phyloP scores from a whole-genome alignment of 306 rosid species.

The Cicer judaicum region DNA sequence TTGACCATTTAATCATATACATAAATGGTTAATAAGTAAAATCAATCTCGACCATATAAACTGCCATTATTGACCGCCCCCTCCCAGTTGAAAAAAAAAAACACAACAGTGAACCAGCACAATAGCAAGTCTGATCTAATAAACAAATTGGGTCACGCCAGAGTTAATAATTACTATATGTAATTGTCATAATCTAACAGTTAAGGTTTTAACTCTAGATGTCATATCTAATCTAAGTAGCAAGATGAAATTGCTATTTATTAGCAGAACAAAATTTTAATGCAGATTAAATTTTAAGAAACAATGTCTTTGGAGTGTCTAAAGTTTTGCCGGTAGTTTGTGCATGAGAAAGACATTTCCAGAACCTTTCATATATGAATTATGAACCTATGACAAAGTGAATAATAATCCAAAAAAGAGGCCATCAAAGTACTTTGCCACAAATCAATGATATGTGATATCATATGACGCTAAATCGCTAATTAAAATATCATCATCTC shows the following conservation, averaged over 20 bases:
- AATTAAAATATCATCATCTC: conserved; percentile 4
- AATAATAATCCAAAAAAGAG: neutral
- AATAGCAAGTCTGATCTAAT: neutral
- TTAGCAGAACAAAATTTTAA: neutral
- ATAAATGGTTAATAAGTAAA: neutral
- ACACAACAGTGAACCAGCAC: neutral
- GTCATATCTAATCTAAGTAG: neutral
- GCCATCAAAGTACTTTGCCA: neutral
- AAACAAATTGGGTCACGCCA: neutral
- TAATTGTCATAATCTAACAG: neutral
- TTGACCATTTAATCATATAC: neutral
- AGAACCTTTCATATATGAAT: neutral
- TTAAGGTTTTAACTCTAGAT: conserved; percentile 4
- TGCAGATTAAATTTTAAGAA: conserved; percentile 14
- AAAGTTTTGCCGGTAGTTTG: neutral
- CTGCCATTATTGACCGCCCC: neutral
- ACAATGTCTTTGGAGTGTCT: conserved; percentile 16
- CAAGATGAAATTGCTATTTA: conserved; percentile 1
- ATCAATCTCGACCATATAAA: neutral
- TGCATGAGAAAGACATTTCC: neutral
- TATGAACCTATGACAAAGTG: neutral
- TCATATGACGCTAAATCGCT: neutral
- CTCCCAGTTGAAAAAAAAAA: neutral
- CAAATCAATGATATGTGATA: conserved; percentile 14
- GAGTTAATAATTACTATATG: neutral